Conservation (phyloP, 768 basidiomycete genomes). For the Suillus subalutaceus region DNA sequence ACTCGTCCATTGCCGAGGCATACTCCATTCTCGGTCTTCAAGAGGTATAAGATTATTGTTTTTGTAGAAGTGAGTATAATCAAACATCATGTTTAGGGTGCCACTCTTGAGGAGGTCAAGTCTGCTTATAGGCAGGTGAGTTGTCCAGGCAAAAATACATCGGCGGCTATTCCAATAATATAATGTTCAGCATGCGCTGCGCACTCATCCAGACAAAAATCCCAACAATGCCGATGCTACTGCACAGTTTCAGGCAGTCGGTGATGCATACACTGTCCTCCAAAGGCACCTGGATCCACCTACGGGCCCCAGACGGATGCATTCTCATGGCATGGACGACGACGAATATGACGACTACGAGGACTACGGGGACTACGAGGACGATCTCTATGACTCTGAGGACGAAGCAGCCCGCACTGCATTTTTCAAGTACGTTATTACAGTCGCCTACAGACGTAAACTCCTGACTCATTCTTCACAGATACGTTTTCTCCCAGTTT, state of each 20-base stretch:
- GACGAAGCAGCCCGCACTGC: constrained; percentile 36
- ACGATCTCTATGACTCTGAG: constrained; percentile 33
- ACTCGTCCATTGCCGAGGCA: constrained; percentile 39
- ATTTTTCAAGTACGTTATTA: constrained; percentile 49
- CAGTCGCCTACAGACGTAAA: background rate
- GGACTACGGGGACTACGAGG: constrained; percentile 35
- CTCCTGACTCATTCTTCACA: constrained; percentile 25
- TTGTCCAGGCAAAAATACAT: constrained; percentile 9
- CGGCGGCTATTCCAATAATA: constrained; percentile 7
- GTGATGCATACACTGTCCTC: constrained; percentile 68
- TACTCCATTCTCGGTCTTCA: constrained; percentile 54
- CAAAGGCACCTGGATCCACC: constrained; percentile 53
- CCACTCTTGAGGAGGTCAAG: constrained; percentile 66
- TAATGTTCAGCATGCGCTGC: constrained; percentile 54
- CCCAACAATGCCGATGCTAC: constrained; percentile 66
- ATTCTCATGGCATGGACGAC: constrained; percentile 33
- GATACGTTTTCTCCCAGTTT: constrained; percentile 52
- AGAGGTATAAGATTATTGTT: constrained; percentile 39
- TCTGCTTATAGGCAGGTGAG: constrained; percentile 68
- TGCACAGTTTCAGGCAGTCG: constrained; percentile 66
- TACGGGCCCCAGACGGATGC: constrained; percentile 25
- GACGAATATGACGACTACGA: constrained; percentile 40
- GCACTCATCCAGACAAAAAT: constrained; percentile 80
- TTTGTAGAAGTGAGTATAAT: constrained; percentile 4
- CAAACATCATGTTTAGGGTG: constrained; percentile 44